Conservation (phyloP, 257 asterid species). For the Solanum bulbocastanum region DNA sequence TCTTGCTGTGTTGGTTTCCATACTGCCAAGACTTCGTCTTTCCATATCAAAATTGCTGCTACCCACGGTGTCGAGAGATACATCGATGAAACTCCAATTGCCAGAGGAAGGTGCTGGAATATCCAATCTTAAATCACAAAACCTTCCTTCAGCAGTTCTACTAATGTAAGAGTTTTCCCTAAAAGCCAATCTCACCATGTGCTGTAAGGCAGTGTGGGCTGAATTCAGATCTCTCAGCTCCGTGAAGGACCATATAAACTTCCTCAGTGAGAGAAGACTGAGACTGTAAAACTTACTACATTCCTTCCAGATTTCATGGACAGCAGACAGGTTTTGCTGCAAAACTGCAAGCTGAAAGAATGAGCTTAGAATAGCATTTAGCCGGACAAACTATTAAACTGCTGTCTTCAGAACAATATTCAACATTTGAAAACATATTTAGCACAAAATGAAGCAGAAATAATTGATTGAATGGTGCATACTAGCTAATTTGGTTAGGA, state of each 20-base stretch:
- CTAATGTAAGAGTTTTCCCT: conserved; percentile 16
- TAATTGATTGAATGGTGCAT: neutral
- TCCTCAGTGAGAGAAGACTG: conserved; percentile 50
- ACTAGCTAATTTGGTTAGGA: neutral
- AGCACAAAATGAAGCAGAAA: neutral
- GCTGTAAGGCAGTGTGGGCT: conserved; percentile 59
- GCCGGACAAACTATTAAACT: neutral
- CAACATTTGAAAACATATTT: neutral
- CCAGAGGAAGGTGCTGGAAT: conserved; percentile 50
- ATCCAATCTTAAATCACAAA: conserved; percentile 37
- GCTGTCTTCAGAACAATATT: neutral
- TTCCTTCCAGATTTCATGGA: conserved; percentile 71
- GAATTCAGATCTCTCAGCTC: conserved; percentile 67
- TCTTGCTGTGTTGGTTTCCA: conserved; percentile 15
- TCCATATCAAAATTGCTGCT: conserved; percentile 2
- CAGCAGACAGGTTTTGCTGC: conserved; percentile 55
- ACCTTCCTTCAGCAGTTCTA: conserved; percentile 43
- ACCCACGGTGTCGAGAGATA: neutral
- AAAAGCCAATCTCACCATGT: conserved; percentile 47
- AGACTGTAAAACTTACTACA: conserved; percentile 35
- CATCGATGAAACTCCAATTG: conserved; percentile 15
- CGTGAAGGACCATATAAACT: conserved; percentile 61
- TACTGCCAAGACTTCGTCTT: conserved; percentile 11
- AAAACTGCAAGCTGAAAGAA: conserved; percentile 85
- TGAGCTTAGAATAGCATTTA: conserved; percentile 13